Percentiles rank a stretch among this genome's conserved stretches.
These are phyloP conservation scores for Rutstroemia sp. DNA, from an alignment of 2,329 filamentous ascomycete species.

Conservation along the genomic window DNA sequence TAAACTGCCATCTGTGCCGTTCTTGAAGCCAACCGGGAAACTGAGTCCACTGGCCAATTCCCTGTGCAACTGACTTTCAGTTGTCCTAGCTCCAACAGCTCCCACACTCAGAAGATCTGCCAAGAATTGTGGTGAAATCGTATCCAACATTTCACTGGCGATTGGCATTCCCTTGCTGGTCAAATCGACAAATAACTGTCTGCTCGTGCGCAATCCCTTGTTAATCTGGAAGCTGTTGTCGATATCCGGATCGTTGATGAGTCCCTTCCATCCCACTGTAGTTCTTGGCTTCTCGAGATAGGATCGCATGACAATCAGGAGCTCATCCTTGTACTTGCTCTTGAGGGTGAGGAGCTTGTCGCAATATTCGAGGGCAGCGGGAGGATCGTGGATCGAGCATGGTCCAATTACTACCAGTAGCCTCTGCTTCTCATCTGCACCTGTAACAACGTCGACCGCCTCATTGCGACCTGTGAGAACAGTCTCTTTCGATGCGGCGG, in stretches of 20 bases:
- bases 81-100: constrained; percentile 91
- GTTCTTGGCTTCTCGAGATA: constrained; percentile 99
- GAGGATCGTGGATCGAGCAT: constrained; percentile 94
- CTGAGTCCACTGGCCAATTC: constrained; percentile 89
- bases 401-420: constrained; percentile 81
- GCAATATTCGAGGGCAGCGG: constrained; percentile 88
- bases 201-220: constrained; percentile 80
- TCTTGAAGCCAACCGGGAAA: constrained; percentile 99
- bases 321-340: constrained; percentile 80
- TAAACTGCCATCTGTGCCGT: constrained; percentile 88
- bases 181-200: constrained; percentile 88
- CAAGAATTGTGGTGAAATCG: constrained; percentile 94
- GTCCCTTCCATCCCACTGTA: constrained; percentile 96
- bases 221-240: constrained; percentile 99
- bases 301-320: constrained; percentile 93
- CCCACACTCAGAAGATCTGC: constrained; percentile 88
- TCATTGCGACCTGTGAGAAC: constrained; percentile 57
- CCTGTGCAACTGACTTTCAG: constrained; percentile 90
- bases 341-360: constrained; percentile 72
- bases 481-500: constrained; percentile 37
- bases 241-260: constrained; percentile 98
- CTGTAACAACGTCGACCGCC: constrained; percentile 61
- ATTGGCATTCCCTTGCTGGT: constrained; percentile 91
- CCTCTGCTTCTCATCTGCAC: constrained; percentile 48
- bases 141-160: constrained; percentile 96